Conservation (phyloP, 305 asterid genomes). For the Solanum aculeatissimum region DNA sequence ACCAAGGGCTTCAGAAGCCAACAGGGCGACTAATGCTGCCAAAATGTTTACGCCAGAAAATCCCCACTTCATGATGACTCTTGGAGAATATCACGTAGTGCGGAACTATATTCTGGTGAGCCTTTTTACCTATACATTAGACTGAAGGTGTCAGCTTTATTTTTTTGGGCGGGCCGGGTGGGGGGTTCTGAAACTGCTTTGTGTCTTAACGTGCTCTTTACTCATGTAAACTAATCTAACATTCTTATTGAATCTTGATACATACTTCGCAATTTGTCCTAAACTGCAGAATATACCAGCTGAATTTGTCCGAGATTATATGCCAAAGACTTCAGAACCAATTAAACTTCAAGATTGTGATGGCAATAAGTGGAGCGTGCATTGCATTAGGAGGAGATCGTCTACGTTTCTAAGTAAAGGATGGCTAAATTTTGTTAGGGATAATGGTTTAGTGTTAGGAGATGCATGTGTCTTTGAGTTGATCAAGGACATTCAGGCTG, state of each 20-base stretch:
- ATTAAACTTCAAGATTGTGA: conserved; percentile 6
- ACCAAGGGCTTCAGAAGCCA: neutral
- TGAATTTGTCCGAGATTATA: neutral
- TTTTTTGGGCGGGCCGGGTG: neutral
- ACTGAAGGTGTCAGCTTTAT: neutral
- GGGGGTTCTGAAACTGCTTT: neutral
- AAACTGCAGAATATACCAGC: conserved; percentile 4
- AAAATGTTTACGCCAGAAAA: neutral
- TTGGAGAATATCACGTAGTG: neutral
- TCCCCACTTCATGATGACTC: neutral
- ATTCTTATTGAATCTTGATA: neutral
- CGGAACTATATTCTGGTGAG: conserved; percentile 1
- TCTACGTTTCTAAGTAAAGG: neutral
- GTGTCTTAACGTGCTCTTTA: neutral
- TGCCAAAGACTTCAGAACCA: neutral
- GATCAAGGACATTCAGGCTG: neutral
- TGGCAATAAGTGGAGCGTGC: neutral
- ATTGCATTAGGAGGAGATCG: neutral
- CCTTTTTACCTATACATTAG: neutral
- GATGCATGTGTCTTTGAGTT: conserved; percentile 10
- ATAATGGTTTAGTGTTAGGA: neutral
- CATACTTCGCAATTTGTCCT: neutral
- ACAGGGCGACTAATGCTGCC: neutral
- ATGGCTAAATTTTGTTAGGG: neutral
- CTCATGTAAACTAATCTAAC: neutral